Percentiles rank a stretch among this genome's conserved stretches.
phyloP scores from a whole-genome alignment of 73 alveolate genomes.

The Paramecium biaurelia region DNA sequence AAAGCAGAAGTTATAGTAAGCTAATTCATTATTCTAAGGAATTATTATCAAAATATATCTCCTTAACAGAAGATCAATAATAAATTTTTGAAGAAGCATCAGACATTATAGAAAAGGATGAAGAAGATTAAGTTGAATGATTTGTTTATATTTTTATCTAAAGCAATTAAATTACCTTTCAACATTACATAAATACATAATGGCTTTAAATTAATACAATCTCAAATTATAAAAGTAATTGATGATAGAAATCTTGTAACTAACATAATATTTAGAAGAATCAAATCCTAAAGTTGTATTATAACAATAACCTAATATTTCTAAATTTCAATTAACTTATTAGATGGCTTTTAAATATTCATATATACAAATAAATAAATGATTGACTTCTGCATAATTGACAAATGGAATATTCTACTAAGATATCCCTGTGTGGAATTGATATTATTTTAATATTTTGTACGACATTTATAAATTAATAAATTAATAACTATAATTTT shows the following conservation, averaged over 20 bases:
- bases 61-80: background rate
- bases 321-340: background rate
- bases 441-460: background rate
- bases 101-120: background rate
- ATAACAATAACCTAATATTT: too few relatives aligned
- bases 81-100: background rate
- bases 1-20: background rate
- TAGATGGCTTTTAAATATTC: background rate
- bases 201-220: too few relatives aligned
- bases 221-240: too few relatives aligned
- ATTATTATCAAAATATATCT: background rate
- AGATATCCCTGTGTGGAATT: background rate
- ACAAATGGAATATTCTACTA: too few relatives aligned
- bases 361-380: too few relatives aligned
- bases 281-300: too few relatives aligned
- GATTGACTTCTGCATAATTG: background rate
- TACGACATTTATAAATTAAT: background rate
- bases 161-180: background rate
- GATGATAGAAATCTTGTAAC: too few relatives aligned
- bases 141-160: background rate
- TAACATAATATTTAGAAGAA: too few relatives aligned
- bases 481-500: background rate
- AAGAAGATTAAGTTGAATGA: conserved; percentile 22
- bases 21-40: background rate
- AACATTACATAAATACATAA: too few relatives aligned